Conservation (phyloP, 2,329 filamentous ascomycete genomes). For the Coniochaeta sp. region DNA sequence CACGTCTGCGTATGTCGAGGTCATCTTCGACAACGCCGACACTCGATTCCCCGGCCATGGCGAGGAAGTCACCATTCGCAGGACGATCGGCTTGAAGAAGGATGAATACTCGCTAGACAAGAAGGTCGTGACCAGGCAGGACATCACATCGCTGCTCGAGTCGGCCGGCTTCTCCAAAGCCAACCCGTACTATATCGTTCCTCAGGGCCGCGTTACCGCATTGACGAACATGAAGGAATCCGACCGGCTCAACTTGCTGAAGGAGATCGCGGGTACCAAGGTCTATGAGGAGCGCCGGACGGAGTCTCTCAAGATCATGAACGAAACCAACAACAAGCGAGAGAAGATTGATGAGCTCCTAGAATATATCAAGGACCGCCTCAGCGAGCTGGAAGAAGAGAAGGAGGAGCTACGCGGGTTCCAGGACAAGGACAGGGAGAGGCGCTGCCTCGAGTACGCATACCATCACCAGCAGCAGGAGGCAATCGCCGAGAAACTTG, state of each 20-base stretch:
- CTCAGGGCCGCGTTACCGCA: slow-evolving; percentile 90
- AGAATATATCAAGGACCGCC: slow-evolving; percentile 82
- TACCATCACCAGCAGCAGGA: slow-evolving; percentile 87
- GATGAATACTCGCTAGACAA: slow-evolving; percentile 97
- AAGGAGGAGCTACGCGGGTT: slow-evolving; percentile 92
- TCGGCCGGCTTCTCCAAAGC: slow-evolving; percentile 94
- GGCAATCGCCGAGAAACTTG: slow-evolving; percentile 67
- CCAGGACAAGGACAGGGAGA: slow-evolving; percentile 90
- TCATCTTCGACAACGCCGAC: slow-evolving; percentile 97
- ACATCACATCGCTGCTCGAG: slow-evolving; percentile 92
- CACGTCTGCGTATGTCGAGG: slow-evolving; percentile 98
- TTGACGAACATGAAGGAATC: slow-evolving; percentile 98
- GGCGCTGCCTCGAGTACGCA: slow-evolving; percentile 87
- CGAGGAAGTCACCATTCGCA: slow-evolving; percentile 81
- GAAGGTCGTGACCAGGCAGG: slow-evolving; percentile 89
- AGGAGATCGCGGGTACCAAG: slow-evolving; percentile 97
- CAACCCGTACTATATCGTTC: slow-evolving; percentile 98
- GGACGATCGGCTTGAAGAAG: slow-evolving; percentile 95
- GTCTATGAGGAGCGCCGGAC: slow-evolving; percentile 89
- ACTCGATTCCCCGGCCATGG: slow-evolving; percentile 91
- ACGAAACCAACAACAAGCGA: slow-evolving; percentile 90
- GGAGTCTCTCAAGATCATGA: slow-evolving; percentile 94
- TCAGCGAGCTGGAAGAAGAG: slow-evolving; percentile 88
- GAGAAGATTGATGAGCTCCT: slow-evolving; percentile 90
- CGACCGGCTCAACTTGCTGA: slow-evolving; percentile 80